These are phyloP conservation scores for Zostera marina DNA, from an alignment of 116 monocot species.

Conservation along the genomic window DNA sequence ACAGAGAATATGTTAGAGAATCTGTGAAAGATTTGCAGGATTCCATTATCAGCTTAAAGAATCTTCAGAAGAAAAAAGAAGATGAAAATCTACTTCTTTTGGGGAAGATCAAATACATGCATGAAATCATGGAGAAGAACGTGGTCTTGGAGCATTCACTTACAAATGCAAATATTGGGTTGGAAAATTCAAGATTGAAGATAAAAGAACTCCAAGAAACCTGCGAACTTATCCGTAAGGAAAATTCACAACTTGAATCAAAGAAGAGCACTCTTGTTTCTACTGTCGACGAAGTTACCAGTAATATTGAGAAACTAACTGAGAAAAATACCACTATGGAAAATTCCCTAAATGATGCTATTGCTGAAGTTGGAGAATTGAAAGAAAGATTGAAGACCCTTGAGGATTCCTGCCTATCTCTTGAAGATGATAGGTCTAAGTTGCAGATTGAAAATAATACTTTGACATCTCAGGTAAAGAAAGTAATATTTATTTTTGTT, in stretches of 20 bases:
- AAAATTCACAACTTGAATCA: conserved; percentile 15
- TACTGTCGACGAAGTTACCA: conserved; percentile 21
- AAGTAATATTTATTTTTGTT: conserved; percentile 3
- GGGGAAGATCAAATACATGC: conserved; percentile 30
- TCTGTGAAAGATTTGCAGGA: conserved; percentile 37
- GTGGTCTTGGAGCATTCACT: conserved; percentile 40
- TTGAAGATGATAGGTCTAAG: conserved; percentile 30
- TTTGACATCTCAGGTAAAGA: conserved; percentile 64
- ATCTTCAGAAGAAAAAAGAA: conserved; percentile 30
- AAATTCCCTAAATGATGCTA: conserved; percentile 36
- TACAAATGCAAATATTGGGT: conserved; percentile 36
- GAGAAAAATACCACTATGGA: conserved; percentile 39
- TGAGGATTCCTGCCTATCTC: conserved; percentile 35
- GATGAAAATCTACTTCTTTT: conserved; percentile 29
- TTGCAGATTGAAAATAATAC: conserved; percentile 40
- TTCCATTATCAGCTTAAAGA: conserved; percentile 41
- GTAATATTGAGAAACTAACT: conserved; percentile 31
- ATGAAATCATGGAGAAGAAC: conserved; percentile 32
- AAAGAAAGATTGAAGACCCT: conserved; percentile 35
- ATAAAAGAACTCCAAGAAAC: conserved; percentile 22
- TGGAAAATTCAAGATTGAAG: conserved; percentile 31
- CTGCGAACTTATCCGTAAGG: conserved; percentile 9
- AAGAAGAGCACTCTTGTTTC: conserved; percentile 22
- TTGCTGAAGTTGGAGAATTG: conserved; percentile 38
- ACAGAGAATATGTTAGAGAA: conserved; percentile 23